Base-by-base conservation (phyloP, 176 grass and related monocot species). In the Oryza punctata region DNA sequence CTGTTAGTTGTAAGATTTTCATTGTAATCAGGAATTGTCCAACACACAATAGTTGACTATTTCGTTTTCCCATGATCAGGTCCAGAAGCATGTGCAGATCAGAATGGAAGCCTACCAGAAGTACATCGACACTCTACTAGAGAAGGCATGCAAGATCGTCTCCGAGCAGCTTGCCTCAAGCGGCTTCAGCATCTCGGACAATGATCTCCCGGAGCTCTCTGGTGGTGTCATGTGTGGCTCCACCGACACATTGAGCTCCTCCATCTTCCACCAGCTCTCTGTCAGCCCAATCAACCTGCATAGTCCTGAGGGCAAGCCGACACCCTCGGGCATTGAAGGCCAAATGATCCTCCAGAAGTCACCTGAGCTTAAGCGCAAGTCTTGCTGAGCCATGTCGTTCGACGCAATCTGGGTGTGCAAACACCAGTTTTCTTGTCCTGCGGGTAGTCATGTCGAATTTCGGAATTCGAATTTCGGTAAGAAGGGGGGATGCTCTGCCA, bases 31-130 rank as follows among this genome's bases (percentile, higher is more conserved):
- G 12, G 26, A 67, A 47, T 3, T 32, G 4, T 68, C 67, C 73
- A 54, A 65, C 11, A 41, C 4, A 44, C 45, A 30, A 7, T 21
- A 12, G 15, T 15, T 37, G 30, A 83, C 70, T 67, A 8, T 1
- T 84, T 69, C 54, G 50, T 8, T 75, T 33, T 63, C 27, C 37
- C 33, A 40, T 85, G 2, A 69, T 25, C 87, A 96, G 97, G 91
- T 96, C 73, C 93, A 99, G 81, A 99, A 96, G 78, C 97, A 93
- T 71, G 91, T 99, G 24, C 93, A 99, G 70, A 96, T 99, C 71
- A 77, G 97, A 90, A 96, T 90, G 80, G 93, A 96, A 68, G 93
- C 93, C 13, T 91, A 94, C 57, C 87, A 92, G 12, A 99, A 94
- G 52, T 99, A 99, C 87, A 94, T 99, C 9, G 88, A 99, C 60